Base-by-base conservation (phyloP, 164 flowering plant species). In the Macadamia integrifolia region DNA sequence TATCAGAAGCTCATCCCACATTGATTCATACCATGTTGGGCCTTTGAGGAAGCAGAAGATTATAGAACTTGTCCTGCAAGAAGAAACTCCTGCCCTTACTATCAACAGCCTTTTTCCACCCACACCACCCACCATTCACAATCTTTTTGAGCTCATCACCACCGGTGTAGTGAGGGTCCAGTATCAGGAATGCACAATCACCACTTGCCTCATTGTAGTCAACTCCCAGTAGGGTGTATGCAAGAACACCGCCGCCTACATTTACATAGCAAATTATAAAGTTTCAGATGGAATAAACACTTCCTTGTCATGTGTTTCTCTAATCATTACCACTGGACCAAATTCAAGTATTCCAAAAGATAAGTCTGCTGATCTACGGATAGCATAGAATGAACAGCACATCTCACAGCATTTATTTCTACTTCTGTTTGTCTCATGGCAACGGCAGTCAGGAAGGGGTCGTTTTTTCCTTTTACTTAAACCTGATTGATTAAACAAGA, bases 191-290 rank as follows among this genome's bases (percentile, higher is more conserved):
- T 32, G 93, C 98, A 59, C 91, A 90, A 69, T 94, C 97, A n/a
- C 97, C 98, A 29, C 83, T 91, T 50, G 81, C 79, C 6, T 90
- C 96, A 56, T 87, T 88, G 82, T 85, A 94, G 73, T 94, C 96
- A 32, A 94, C 88, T 65, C 98, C 97, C 79, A 94, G 66, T 14
- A 94, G 90, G 1, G 97, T 90, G 74, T 94, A 91, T 28, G 96
- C 98, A 70, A 91, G 93, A 74, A 93, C 97, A 66, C 98, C 97
- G 48, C 98, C 98, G 76, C 98, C 98, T 91, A 88, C 76, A 80
- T 44, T 35, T 60, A 48, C 17, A 68, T 35, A 58, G 9, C 68
- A 48, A 55, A 63, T 30, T 28, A 42, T 8, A 58, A 42, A 50
- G 50, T 4, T 9, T 11, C 13, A 46, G 1, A 46, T 46, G 50